These are phyloP conservation scores for Teratosphaeria gauchensis DNA, from an alignment of 2,329 filamentous ascomycete genomes.

Conservation along the genomic window DNA sequence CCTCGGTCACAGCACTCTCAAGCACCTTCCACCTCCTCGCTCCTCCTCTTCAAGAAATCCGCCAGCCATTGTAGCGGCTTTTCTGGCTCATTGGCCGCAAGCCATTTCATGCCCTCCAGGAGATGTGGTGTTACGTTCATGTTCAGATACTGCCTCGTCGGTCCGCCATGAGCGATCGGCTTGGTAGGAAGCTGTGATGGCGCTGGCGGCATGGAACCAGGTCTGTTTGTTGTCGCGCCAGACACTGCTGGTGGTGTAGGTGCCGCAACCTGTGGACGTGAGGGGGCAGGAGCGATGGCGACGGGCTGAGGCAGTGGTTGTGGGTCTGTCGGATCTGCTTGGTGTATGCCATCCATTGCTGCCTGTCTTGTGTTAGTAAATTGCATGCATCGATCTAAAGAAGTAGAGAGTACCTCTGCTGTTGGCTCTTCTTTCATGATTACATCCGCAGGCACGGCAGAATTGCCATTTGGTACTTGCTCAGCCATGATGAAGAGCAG, in stretches of 20 bases:
- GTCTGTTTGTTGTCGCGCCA: conserved; percentile 9
- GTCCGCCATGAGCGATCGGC: conserved; percentile 38
- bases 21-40: conserved; percentile 38
- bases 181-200: conserved; percentile 24
- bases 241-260: conserved; percentile 15
- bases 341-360: conserved; percentile 6
- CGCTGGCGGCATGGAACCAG: conserved; percentile 23
- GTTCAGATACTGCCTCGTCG: conserved; percentile 41
- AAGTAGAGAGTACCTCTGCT: neutral
- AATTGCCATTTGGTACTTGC: conserved; percentile 16
- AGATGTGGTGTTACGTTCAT: conserved; percentile 41
- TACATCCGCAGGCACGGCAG: conserved; percentile 14
- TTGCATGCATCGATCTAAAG: neutral
- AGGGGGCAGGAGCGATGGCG: conserved; percentile 8
- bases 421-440: conserved; percentile 29
- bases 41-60: conserved; percentile 39
- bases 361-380: neutral
- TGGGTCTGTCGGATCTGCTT: conserved; percentile 16
- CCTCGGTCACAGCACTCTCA: neutral
- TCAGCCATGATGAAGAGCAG: conserved; percentile 19
- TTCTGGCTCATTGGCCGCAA: conserved; percentile 41
- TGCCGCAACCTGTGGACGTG: conserved; percentile 10
- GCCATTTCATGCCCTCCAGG: conserved; percentile 43
- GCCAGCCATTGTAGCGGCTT: conserved; percentile 41
- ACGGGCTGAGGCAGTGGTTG: conserved; percentile 15